Evolutionary conservation across 2,329 filamentous ascomycete genomes (phyloP).

Genomic region (Paradendryphiella salina): DNA sequence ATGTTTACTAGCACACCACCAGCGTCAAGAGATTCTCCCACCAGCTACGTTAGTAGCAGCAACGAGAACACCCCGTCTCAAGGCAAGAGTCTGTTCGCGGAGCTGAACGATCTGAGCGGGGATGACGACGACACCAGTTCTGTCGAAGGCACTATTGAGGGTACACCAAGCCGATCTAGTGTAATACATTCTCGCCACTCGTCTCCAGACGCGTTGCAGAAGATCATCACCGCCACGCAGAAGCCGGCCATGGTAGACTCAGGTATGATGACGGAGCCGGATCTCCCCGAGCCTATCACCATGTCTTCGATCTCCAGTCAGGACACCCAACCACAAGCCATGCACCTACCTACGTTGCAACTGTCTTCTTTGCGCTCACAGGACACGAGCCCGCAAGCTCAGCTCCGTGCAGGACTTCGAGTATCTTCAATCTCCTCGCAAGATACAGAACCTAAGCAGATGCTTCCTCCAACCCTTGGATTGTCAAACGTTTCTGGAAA

Average conservation of each 20-base stretch:
- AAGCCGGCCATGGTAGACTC: slow-evolving; percentile 60
- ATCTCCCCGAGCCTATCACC: slow-evolving; percentile 48
- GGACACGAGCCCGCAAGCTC: slow-evolving; percentile 30
- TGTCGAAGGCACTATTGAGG: slow-evolving; percentile 42
- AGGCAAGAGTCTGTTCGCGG: slow-evolving; percentile 84
- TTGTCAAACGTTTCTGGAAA: slow-evolving; percentile 36
- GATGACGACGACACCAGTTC: slow-evolving; percentile 62
- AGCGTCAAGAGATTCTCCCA: slow-evolving; percentile 58
- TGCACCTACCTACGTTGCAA: slow-evolving; percentile 18
- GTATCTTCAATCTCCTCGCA: slow-evolving; percentile 31
- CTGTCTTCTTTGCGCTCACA: slow-evolving; percentile 37
- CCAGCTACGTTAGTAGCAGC: slow-evolving; percentile 54
- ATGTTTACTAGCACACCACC: slow-evolving; percentile 62
- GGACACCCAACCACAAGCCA: slow-evolving; percentile 31
- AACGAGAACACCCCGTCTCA: slow-evolving; percentile 53
- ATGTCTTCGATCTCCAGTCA: slow-evolving; percentile 38
- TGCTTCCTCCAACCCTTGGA: slow-evolving; percentile 21
- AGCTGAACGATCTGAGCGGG: slow-evolving; percentile 78
- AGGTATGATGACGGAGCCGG: slow-evolving; percentile 65
- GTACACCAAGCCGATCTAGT: slow-evolving; percentile 43
- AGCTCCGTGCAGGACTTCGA: slow-evolving; percentile 19
- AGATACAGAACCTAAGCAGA: slow-evolving; percentile 27
- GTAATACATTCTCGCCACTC: slow-evolving; percentile 39
- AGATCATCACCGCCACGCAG: slow-evolving; percentile 21
- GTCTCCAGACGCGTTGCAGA: slow-evolving; percentile 36